Evolutionary conservation across 2,329 filamentous ascomycete species (phyloP).

Genomic region (Coniella vitis): DNA sequence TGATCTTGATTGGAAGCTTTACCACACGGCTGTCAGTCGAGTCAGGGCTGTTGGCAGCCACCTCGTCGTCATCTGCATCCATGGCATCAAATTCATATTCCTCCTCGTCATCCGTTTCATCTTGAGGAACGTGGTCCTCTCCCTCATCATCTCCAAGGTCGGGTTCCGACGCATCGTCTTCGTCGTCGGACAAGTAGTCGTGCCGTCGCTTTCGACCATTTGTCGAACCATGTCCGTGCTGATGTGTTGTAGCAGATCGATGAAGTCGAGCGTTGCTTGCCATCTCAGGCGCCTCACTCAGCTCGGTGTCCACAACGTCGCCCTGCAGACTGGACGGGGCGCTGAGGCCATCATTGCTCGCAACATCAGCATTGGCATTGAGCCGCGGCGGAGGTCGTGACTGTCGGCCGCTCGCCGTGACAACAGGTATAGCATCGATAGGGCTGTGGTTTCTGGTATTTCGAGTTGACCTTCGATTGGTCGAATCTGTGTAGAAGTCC

Average conservation of each 20-base stretch:
- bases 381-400: slow-evolving; percentile 62
- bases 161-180: slow-evolving; percentile 63
- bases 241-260: slow-evolving; percentile 42
- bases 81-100: slow-evolving; percentile 50
- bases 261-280: slow-evolving; percentile 43
- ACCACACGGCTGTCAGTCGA: slow-evolving; percentile 60
- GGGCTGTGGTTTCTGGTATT: slow-evolving; percentile 70
- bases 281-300: slow-evolving; percentile 29
- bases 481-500: slow-evolving; percentile 57
- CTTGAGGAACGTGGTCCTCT: slow-evolving; percentile 59
- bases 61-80: slow-evolving; percentile 46
- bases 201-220: slow-evolving; percentile 32
- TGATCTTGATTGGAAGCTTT: slow-evolving; percentile 54
- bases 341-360: slow-evolving; percentile 40
- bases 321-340: slow-evolving; percentile 39
- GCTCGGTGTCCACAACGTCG: slow-evolving; percentile 27
- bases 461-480: slow-evolving; percentile 61
- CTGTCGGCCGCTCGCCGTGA: slow-evolving; percentile 84
- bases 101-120: slow-evolving; percentile 50
- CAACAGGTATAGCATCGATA: slow-evolving; percentile 55
- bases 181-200: slow-evolving; percentile 52
- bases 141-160: slow-evolving; percentile 72
- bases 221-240: slow-evolving; percentile 44
- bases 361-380: slow-evolving; percentile 59
- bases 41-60: slow-evolving; percentile 24